phyloP scores from a whole-genome alignment of 23 red algal genomes.

The Gracilariopsis chorda region DNA sequence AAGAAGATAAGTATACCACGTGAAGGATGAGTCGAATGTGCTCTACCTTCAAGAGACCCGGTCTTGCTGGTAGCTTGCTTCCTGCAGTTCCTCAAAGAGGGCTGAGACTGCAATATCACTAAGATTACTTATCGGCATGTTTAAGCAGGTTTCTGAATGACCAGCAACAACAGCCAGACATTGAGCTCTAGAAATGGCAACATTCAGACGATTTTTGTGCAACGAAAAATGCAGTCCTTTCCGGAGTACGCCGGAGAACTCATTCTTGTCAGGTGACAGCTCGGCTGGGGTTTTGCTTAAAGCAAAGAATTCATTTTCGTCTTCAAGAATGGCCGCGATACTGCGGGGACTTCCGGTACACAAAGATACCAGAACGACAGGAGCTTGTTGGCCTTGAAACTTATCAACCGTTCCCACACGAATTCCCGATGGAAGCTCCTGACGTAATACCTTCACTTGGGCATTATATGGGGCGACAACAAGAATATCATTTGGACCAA shows the following conservation, averaged over 20 bases:
- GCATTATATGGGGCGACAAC: constrained; percentile 90
- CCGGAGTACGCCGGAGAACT: not conserved
- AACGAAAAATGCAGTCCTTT: constrained; percentile 50
- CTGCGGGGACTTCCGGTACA: constrained; percentile 25
- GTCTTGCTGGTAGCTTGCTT: not conserved
- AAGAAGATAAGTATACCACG: too few species aligned
- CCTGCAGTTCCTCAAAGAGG: constrained; percentile 18
- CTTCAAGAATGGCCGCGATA: not conserved
- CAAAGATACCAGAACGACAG: constrained; percentile 67
- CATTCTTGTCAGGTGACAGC: not conserved
- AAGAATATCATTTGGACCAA: constrained; percentile 67
- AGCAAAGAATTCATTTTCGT: not conserved
- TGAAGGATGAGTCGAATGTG: too few species aligned
- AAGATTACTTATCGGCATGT: constrained; percentile 14
- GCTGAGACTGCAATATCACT: constrained; percentile 16
- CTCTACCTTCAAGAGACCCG: too few species aligned
- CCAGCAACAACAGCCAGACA: constrained; percentile 78
- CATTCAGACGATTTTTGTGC: constrained; percentile 69
- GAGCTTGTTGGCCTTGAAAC: constrained; percentile 91
- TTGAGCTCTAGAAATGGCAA: constrained; percentile 81
- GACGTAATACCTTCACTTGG: constrained; percentile 58
- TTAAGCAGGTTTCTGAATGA: not conserved
- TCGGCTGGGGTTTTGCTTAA: not conserved
- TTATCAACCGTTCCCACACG: constrained; percentile 93
- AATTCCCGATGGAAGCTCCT: constrained; percentile 23